Base-by-base conservation (phyloP, 2,329 filamentous ascomycete genomes). In the Ceratocystis colombiana region DNA sequence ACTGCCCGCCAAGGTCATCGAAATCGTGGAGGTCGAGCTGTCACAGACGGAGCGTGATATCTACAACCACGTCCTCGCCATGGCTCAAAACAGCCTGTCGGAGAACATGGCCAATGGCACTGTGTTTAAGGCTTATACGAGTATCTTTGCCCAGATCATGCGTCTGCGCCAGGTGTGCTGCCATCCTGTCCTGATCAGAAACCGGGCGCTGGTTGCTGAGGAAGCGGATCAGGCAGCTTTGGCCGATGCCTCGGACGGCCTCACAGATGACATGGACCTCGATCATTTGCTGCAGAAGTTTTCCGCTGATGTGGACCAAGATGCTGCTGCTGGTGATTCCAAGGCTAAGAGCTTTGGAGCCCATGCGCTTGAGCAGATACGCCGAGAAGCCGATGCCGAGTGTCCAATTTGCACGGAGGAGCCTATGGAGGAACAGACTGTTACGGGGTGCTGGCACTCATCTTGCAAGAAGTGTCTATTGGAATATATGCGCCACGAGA, bases 361-460 rank as follows among this genome's bases (percentile, higher is more conserved):
- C 0, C 87, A 96, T 73, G 91, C 93, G 0, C 79, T 99, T 15
- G 85, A 88, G 69, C 90, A 97, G 74, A 99, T 99, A 61, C 89
- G 95, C 70, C 89, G 89, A 65, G 93, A 97, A 72, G 86, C 89
- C 0, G 84, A 88, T 68, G 88, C 88, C 68, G 94, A 99, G 77
- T 99, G 94, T 72, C 93, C 94, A 0, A 89, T 99, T 64, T 99
- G 94, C 76, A 85, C 89, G 3, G 93, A 97, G 74, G 94, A 97
- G 74, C 91, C 92, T 2, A 97, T 97, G 91, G 84, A 90, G 50
- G 88, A 96, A 65, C 93, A 96, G 73, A 88, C 89, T 0, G 94
- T 99, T 1, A 97, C 94, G 0, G 90, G 90, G 0, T 99, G 94
- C 76, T 99, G 94, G 91, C 94, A 99, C 75, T 96, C 90, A 44